phyloP scores from a whole-genome alignment of 495 filamentous ascomycete species.

The Trichoderma erinaceum region DNA sequence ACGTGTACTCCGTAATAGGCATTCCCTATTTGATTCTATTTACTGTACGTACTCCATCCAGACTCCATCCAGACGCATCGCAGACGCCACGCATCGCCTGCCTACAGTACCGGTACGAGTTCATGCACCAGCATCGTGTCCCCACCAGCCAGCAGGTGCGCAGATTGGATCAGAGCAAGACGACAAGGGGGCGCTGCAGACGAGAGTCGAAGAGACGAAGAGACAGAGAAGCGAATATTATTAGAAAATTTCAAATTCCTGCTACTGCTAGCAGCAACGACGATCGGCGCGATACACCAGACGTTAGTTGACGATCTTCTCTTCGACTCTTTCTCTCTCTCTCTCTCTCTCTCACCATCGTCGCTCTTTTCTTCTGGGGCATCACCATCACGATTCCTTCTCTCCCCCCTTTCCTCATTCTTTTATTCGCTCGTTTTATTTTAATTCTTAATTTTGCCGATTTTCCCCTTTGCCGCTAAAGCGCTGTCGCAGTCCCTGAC shows the following conservation, averaged over 20 bases:
- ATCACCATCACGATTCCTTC: background rate
- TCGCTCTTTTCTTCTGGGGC: background rate
- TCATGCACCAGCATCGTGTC: constrained; percentile 5
- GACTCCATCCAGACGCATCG: background rate
- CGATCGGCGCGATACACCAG: background rate
- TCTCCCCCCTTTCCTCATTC: background rate
- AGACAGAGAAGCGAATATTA: background rate
- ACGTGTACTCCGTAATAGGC: background rate
- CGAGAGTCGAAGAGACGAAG: background rate
- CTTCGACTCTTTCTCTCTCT: background rate
- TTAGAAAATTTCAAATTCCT: background rate
- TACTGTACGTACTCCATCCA: background rate
- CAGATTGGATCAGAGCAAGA: background rate
- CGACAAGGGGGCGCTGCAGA: background rate
- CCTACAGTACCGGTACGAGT: background rate
- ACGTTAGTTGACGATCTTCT: background rate
- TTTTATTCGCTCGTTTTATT: background rate
- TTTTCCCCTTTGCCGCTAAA: background rate
- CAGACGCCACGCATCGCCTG: constrained; percentile 1
- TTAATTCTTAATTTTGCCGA: background rate
- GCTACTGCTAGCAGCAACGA: background rate
- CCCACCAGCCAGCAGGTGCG: background rate
- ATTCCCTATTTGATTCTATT: background rate
- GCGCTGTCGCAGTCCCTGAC: background rate
- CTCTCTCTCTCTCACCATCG: background rate